Conservation (phyloP, 805 yeast genomes). For the Suhomyces kilbournensis region DNA sequence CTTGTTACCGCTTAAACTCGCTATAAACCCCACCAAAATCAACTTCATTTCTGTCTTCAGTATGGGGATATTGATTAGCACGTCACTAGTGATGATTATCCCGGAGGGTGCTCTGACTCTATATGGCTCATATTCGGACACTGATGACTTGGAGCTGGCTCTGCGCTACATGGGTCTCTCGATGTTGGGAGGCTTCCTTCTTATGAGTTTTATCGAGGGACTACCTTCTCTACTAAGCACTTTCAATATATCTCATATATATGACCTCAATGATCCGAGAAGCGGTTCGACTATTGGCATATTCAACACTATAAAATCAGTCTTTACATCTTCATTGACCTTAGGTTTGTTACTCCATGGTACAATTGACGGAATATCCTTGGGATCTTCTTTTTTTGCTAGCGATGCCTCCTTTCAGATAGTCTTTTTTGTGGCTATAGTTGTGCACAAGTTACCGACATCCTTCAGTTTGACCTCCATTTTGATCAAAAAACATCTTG, state of each 20-base stretch:
- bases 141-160: constrained; percentile 16
- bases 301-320: constrained; percentile 14
- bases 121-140: constrained; percentile 16
- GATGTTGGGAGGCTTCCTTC: constrained; percentile 51
- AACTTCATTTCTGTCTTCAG: constrained; percentile 48
- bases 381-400: constrained; percentile 56
- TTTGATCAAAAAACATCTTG: constrained; percentile 39
- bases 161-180: constrained; percentile 43
- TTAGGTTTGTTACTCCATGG: constrained; percentile 67
- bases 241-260: constrained; percentile 9
- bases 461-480: constrained; percentile 64
- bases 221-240: constrained; percentile 8
- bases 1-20: constrained; percentile 24
- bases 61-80: constrained; percentile 59
- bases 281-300: not conserved
- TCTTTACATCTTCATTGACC: constrained; percentile 47
- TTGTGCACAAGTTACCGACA: constrained; percentile 73
- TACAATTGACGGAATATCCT: constrained; percentile 68
- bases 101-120: constrained; percentile 63
- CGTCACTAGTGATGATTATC: constrained; percentile 55
- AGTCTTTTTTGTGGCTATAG: constrained; percentile 56
- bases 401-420: constrained; percentile 35
- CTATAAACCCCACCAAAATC: constrained; percentile 26
- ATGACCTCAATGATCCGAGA: not conserved
- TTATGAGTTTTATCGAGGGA: constrained; percentile 52